Conservation (phyloP, 371 early-diverging fungal species). For the Apophysomyces variabilis region DNA sequence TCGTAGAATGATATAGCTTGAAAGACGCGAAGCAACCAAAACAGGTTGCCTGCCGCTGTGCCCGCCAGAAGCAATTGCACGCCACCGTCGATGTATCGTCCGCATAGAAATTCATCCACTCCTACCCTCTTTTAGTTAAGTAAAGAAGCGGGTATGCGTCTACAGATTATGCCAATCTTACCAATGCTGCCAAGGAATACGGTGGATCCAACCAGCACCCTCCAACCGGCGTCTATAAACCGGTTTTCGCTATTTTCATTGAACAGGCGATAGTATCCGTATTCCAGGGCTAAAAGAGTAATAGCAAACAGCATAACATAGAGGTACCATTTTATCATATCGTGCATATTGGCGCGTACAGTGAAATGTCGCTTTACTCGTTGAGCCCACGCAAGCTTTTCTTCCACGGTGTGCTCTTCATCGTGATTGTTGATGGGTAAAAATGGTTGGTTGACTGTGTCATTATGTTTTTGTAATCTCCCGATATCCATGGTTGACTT, state of each 20-base stretch:
- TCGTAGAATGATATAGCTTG: background rate
- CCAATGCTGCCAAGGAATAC: background rate
- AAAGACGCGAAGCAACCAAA: background rate
- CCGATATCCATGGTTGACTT: background rate
- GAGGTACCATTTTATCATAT: background rate
- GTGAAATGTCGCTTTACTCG: background rate
- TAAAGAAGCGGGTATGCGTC: background rate
- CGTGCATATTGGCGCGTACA: background rate
- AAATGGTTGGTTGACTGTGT: too few species aligned
- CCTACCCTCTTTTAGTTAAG: background rate
- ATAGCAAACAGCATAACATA: background rate
- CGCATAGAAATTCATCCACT: background rate
- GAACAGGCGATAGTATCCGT: background rate
- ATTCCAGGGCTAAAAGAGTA: background rate
- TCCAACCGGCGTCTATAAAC: background rate
- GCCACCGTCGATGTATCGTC: background rate
- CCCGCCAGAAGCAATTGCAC: constrained; percentile 1
- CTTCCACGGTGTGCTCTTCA: background rate
- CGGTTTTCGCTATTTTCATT: background rate
- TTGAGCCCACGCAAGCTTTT: background rate
- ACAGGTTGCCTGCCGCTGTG: background rate
- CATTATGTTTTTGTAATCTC: background rate
- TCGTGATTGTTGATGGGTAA: background rate
- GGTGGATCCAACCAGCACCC: background rate
- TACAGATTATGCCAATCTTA: background rate